These are phyloP conservation scores for Sporobolomyces pararoseus DNA, from an alignment of 768 basidiomycete genomes.

Conservation along the genomic window DNA sequence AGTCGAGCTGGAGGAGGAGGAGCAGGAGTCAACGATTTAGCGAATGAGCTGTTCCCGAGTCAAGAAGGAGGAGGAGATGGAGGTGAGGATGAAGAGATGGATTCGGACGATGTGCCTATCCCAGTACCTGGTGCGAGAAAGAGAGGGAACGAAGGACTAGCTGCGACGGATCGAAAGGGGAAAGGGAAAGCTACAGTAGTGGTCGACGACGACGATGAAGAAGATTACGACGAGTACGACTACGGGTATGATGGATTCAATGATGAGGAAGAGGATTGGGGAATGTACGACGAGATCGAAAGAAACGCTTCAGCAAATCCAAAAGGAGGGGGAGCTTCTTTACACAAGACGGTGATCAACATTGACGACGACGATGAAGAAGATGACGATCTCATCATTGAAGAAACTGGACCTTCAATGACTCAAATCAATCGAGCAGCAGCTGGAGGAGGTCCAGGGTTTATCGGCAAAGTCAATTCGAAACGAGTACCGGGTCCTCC, in stretches of 20 bases:
- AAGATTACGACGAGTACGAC: constrained; percentile 10
- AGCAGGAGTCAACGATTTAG: neutral
- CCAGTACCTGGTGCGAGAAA: neutral
- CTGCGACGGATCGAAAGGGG: too few species aligned
- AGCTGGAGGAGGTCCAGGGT: neutral
- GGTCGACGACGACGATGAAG: constrained; percentile 9
- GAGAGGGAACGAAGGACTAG: too few species aligned
- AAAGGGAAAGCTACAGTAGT: neutral
- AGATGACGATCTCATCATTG: constrained; percentile 23
- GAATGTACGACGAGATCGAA: neutral
- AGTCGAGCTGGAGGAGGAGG: neutral
- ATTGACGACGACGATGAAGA: constrained; percentile 43
- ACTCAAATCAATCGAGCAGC: neutral
- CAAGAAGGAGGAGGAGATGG: neutral
- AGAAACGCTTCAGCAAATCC: neutral
- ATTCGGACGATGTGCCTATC: constrained; percentile 2
- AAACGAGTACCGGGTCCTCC: constrained; percentile 19
- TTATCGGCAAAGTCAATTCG: constrained; percentile 15
- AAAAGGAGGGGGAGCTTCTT: constrained; percentile 3
- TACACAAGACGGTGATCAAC: constrained; percentile 67
- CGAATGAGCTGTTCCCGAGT: constrained; percentile 13
- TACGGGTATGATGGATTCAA: constrained; percentile 2
- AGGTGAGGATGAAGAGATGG: neutral
- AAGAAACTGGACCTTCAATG: neutral
- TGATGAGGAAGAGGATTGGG: neutral